These are phyloP conservation scores for Nicotiana knightiana DNA, from an alignment of 257 asterid species.

Conservation along the genomic window DNA sequence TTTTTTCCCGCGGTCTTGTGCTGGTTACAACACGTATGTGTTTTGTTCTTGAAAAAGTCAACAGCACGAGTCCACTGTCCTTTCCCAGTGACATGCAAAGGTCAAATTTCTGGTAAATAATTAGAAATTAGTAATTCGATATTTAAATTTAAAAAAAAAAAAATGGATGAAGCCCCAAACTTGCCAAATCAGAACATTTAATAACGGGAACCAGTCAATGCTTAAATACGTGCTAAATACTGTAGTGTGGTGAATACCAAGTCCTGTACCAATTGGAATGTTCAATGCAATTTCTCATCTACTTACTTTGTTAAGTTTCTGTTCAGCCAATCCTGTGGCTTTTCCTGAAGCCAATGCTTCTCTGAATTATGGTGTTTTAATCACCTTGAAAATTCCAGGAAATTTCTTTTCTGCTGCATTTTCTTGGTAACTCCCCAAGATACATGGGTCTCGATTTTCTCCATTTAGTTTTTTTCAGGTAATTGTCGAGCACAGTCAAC, in stretches of 20 bases:
- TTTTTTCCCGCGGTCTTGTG: background rate
- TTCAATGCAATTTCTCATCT: constrained; percentile 2
- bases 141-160: background rate
- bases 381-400: background rate
- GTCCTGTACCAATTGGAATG: background rate
- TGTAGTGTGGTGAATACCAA: background rate
- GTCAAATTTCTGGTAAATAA: background rate
- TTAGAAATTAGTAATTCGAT: background rate
- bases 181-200: background rate
- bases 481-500: background rate
- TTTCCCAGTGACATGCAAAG: background rate
- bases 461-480: background rate
- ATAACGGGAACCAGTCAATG: background rate
- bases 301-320: background rate
- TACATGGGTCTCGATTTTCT: background rate
- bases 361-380: background rate
- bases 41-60: background rate
- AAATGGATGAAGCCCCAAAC: background rate
- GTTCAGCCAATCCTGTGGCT: background rate
- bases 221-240: background rate
- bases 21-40: background rate
- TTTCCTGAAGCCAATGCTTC: background rate
- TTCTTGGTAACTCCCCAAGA: background rate
- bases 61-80: background rate
- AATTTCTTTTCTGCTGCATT: constrained; percentile 4